Evolutionary conservation across 2,329 filamentous ascomycete genomes (phyloP), one percentile per base, ranked within the genome.

Genomic region (Fonsecaea pedrosoi): DNA sequence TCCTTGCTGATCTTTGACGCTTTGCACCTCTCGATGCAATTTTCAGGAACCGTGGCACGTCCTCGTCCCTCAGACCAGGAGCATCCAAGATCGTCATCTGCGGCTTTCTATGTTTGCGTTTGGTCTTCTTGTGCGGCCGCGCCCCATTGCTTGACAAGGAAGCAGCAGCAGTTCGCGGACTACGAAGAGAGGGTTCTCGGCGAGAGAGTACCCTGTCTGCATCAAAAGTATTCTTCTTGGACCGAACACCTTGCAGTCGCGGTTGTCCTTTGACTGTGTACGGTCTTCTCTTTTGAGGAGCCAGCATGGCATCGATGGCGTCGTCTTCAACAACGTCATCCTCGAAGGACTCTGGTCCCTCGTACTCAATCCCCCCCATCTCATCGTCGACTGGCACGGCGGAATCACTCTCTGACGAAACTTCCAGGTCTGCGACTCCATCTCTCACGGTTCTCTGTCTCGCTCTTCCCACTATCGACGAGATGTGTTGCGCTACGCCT

Each of bases 21-120:
- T 86, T 81, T 57, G 81, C 84, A 71, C 81, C 79, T 67, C 87
- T 82, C 34, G 81, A 80, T 38, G 87, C 87, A 65, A 89, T 74
- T 60, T 81, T 81, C 5, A 89, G 76, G 62, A 89, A 89, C 25
- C 81, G 81, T 8, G 87, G 85, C 42, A 81, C 77, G 7, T 79
- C 70, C 25, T 60, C 42, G 30, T 60, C 63, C 37, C 60, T 40
- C 34, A 73, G 68, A 34, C 65, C 70, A 54, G 71, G 71, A 30
- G 71, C 71, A 34, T 73, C 71, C 32, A 72, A 48, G 15, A 73
- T 55, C 25, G 61, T 70, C 53, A 69, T 62, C 42, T 60, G 65
- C 13, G 30, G 60, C 25, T 48, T 59, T 60, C 37, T 53, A 40
- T 68, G 63, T 37, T 30, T 60, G 32, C 54, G 62, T 40, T 68